Base-by-base conservation (phyloP, 306 rosid species). In the Pyrus betulifolia region DNA sequence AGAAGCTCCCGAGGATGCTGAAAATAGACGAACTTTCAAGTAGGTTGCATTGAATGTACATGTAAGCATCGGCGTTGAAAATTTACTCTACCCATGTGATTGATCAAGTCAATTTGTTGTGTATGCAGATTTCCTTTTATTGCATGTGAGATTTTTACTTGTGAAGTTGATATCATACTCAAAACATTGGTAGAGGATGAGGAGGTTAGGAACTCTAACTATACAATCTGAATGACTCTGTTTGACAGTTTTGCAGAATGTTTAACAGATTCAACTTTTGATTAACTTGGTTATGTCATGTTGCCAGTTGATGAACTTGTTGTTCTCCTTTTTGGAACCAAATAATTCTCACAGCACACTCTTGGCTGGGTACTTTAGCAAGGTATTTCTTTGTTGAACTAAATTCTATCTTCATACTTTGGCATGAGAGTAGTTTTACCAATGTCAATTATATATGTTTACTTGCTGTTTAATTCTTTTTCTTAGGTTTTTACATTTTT, bases 341-440 rank as follows among this genome's bases (percentile, higher is more conserved):
- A 84, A 86, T 62, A 78, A 84, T 73, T 84, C 91, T 60, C 99
- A 91, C 71, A 85, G 93, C 88, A 93, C 93, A 59, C 84, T 88
- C 70, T 84, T 96, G 78, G 99, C 99, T 77, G 99, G 99, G 78
- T 96, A 93, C 86, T 92, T 96, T 79, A 89, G 99, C 91, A 96
- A 96, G 99, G 99, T 96, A 85, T 70, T 67, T 51, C 67, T 83
- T 71, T 84, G 22, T 75, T 80, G 71, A 76, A 74, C 33, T 23
- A 78, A 73, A 74, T 38, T 18, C 45, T 46, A 72, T 71, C 42
- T 44, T 52, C 52, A 33, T 70, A 23, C 64, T 67, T 57, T 38
- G 63, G 65, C 40, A 62, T 66, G 49, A 74, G 46, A 68, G 28
- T 38, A 15, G 13, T 22, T 81, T 68, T 72, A 5, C 40, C 4